Conservation (phyloP, 2,329 filamentous ascomycete genomes). For the Fusarium torulosum region DNA sequence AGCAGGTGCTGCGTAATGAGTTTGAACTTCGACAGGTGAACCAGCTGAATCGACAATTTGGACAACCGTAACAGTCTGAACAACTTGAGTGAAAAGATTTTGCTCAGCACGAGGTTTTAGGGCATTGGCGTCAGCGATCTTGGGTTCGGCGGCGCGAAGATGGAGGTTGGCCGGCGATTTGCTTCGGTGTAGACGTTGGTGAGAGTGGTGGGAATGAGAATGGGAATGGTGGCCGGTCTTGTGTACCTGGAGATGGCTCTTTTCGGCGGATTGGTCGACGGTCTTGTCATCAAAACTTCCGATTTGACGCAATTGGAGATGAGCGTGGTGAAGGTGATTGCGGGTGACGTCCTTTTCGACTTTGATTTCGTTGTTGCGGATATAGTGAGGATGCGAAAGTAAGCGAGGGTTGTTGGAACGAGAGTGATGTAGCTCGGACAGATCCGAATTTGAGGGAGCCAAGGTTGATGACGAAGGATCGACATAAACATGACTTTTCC, state of each 20-base stretch:
- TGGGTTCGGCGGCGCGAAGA: conserved; percentile 43
- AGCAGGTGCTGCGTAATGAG: conserved; percentile 55
- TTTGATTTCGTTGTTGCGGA: conserved; percentile 29
- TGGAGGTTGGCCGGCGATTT: conserved; percentile 31
- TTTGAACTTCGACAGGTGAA: conserved; percentile 59
- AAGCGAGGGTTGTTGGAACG: conserved; percentile 33
- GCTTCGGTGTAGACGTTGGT: conserved; percentile 42
- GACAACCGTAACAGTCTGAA: conserved; percentile 68
- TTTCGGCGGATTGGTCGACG: conserved; percentile 25
- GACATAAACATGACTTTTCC: conserved; percentile 40
- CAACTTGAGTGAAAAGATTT: conserved; percentile 59
- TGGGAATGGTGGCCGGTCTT: conserved; percentile 45
- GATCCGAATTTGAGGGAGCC: conserved; percentile 34
- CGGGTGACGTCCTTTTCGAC: conserved; percentile 17
- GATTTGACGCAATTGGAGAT: conserved; percentile 36
- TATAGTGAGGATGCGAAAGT: conserved; percentile 32
- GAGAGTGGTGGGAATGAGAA: conserved; percentile 40
- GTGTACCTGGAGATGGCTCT: conserved; percentile 30
- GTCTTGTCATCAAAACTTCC: conserved; percentile 31
- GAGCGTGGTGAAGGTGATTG: conserved; percentile 31
- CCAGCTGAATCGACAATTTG: conserved; percentile 65
- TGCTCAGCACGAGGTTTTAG: conserved; percentile 38
- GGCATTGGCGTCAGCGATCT: conserved; percentile 29
- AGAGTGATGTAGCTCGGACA: conserved; percentile 31
- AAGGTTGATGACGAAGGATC: conserved; percentile 42